Evolutionary conservation across 2,329 filamentous ascomycete genomes (phyloP).

Genomic region (Claviceps paspali): DNA sequence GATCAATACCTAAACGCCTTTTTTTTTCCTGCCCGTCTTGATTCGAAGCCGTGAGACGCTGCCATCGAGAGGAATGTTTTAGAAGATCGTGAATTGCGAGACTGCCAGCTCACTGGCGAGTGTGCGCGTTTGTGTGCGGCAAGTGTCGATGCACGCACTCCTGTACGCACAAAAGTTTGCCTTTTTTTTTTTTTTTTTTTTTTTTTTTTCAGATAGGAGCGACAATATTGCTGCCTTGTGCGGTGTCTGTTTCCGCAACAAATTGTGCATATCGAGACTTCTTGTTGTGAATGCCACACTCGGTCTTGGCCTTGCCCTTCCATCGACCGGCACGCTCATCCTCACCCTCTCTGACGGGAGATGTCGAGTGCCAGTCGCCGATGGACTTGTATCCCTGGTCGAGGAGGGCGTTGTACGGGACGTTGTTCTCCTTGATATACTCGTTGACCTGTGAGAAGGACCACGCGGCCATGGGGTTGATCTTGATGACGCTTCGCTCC

Average conservation of each 20-base stretch:
- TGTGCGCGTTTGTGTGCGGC: too few relatives aligned
- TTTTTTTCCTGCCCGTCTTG: too few relatives aligned
- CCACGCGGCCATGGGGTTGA: slow-evolving; percentile 96
- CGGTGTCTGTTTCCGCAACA: slow-evolving; percentile 59
- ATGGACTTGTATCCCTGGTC: slow-evolving; percentile 96
- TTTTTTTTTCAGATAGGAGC: too few relatives aligned
- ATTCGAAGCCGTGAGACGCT: too few relatives aligned
- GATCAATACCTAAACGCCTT: too few relatives aligned
- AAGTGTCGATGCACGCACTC: not conserved
- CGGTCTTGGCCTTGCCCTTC: slow-evolving; percentile 92
- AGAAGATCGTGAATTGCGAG: too few relatives aligned
- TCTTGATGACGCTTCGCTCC: slow-evolving; percentile 82
- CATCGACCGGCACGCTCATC: slow-evolving; percentile 92
- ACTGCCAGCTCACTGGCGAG: too few relatives aligned
- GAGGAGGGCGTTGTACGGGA: slow-evolving; percentile 86
- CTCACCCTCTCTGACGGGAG: slow-evolving; percentile 76
- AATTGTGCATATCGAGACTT: slow-evolving; percentile 85
- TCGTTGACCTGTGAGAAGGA: slow-evolving; percentile 74
- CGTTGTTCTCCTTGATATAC: slow-evolving; percentile 73
- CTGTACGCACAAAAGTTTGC: not conserved
- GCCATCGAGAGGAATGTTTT: too few relatives aligned
- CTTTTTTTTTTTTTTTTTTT: not conserved
- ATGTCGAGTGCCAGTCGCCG: slow-evolving; percentile 96
- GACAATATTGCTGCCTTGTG: slow-evolving; percentile 32
- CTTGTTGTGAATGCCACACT: slow-evolving; percentile 98